Base-by-base conservation (phyloP, 768 basidiomycete species). In the Mycena rosella region DNA sequence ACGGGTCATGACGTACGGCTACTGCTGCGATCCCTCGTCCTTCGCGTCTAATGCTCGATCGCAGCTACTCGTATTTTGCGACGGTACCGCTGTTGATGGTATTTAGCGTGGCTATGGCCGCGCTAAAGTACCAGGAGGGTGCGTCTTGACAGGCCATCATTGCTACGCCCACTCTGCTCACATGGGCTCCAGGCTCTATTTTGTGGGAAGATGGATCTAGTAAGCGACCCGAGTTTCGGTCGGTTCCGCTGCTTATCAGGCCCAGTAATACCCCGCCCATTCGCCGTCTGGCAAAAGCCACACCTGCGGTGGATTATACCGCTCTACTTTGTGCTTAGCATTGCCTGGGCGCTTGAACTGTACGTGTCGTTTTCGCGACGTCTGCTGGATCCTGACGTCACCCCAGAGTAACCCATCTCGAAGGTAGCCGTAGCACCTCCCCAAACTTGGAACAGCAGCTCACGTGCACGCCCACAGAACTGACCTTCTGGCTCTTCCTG, bases 401-500 rank as follows among this genome's bases (percentile, higher is more conserved):
- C 13, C 49, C 13, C 67, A 94, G 92, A 17, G 84, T 92, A 40
- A 93, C 94, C 2, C 93, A 95, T 78, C 85, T 95, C 30, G 93
- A 95, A 88, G 92, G 92, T 89, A 71, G 60, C 72, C 57, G n/a
- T 20, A 7, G 24, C 30, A 18, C 56, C 32, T 47, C 47, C 55
- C 42, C 26, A 38, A 49, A 44, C 49, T 26, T 10, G 30, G 22
- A 34, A 48, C 45, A 22, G 45, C 32, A 26, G 49, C 40, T 68
- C 14, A 56, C 13, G 38, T 45, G 8, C 48, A 54, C 9, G 63
- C 24, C 63, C 24, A 27, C 75, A 93, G 93, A 94, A 75, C 84
- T 95, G 17, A 83, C 89, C 0, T 95, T 94, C 74, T 95, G 94
- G 94, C 74, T 95, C 30, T 95, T 95, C 76, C 85, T 95, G 24